Evolutionary conservation across 768 basidiomycete species (phyloP).

Genomic region (Amanita pallidorosea): DNA sequence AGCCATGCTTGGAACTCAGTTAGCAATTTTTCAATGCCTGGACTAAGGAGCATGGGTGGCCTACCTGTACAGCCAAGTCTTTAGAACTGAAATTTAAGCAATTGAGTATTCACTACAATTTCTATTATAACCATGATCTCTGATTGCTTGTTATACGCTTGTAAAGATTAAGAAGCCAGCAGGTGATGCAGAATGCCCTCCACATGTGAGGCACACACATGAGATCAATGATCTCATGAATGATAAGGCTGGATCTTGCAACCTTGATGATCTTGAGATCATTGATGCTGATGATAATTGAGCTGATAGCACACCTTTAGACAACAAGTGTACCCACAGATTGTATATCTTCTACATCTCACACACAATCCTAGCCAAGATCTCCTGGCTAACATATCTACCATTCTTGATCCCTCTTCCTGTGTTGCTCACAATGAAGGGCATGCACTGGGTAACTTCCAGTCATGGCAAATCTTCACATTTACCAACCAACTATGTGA

Average conservation of each 20-base stretch:
- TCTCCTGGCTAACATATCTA: neutral
- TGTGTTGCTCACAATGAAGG: neutral
- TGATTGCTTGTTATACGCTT: too few relatives aligned
- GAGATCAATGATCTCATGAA: slow-evolving; percentile 9
- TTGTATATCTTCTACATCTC: neutral
- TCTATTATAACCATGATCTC: too few relatives aligned
- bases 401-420: neutral
- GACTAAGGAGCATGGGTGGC: too few relatives aligned
- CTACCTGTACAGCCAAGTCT: too few relatives aligned
- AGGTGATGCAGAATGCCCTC: slow-evolving; percentile 3
- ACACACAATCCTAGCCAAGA: neutral
- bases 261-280: slow-evolving; percentile 8
- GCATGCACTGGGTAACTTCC: neutral
- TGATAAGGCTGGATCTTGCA: slow-evolving; percentile 7
- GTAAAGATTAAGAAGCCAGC: too few relatives aligned
- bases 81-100: too few relatives aligned
- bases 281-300: slow-evolving; percentile 7
- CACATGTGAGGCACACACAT: slow-evolving; percentile 6
- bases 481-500: neutral
- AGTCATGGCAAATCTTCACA: neutral
- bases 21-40: too few relatives aligned
- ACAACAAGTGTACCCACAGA: neutral
- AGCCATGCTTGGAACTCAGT: neutral
- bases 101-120: too few relatives aligned
- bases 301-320: neutral